Base-by-base conservation (phyloP, 192 early-diverging fungal species). In the Mortierella hygrophila region DNA sequence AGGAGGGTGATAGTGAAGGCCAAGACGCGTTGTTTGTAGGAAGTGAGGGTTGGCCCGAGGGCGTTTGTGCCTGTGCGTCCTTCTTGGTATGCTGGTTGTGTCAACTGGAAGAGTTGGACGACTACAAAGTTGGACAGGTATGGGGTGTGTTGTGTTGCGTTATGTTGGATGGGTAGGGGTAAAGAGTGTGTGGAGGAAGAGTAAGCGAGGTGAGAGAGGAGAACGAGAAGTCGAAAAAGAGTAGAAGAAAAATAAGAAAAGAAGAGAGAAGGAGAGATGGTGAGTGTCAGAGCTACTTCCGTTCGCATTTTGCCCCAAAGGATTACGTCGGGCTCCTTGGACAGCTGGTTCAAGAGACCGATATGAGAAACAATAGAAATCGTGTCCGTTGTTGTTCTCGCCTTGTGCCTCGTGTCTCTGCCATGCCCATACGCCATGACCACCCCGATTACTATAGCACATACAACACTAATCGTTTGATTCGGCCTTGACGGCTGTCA, bases 331-430 rank as follows among this genome's bases (percentile, higher is more conserved):
- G 55, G 55, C 21, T 65, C 60, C 11, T 29, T 11, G 60, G 60
- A 65, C 11, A 65, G 60, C 60, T 65, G 10, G 29, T 35, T 65
- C 60, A 32, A 65, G 60, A 65, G 60, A 65, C 60, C 60, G 60
- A 65, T 65, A 65, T 32, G 60, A 52, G 49, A 52, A 52, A 52
- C 16, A 52, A 49, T 21, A 18, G 5, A 32, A 29, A 35, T 10
- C 26, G 32, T 11, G 1, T 52, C 49, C 32, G 9, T 46, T 9
- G 0, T 46, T 44, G 10, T 44, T 46, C 44, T 46, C 44, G 44
- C 44, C 44, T 46, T 15, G 44, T 29, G 60, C 60, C 52, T 57
- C 55, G 55, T 57, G 55, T 57, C 23, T 57, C 55, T 18, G 20
- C 52, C 52, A 18, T 26, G 9, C 23, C 60, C 60, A 32, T 35